phyloP scores from a whole-genome alignment of 2,329 filamentous ascomycete species.

The Thelonectria rubi region DNA sequence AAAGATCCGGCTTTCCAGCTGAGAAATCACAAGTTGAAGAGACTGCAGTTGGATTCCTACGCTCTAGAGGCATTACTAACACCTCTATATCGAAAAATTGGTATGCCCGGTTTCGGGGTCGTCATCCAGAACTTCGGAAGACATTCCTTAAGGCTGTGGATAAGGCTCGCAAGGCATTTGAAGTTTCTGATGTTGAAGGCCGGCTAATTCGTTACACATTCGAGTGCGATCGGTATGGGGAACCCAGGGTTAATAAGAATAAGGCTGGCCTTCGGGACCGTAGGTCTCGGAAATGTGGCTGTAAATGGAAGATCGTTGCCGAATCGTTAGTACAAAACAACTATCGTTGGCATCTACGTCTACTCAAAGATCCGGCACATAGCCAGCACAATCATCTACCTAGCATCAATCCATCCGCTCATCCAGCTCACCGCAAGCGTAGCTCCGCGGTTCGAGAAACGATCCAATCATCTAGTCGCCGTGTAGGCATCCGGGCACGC shows the following conservation, averaged over 20 bases:
- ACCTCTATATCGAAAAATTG: neutral
- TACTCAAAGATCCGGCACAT: slow-evolving; percentile 2
- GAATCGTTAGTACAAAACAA: neutral
- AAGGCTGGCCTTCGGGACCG: too few relatives aligned
- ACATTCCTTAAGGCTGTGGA: neutral
- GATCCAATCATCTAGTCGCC: slow-evolving; percentile 9
- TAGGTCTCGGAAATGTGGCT: too few relatives aligned
- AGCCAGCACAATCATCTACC: slow-evolving; percentile 10
- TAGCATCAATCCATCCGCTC: slow-evolving; percentile 10
- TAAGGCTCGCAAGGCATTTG: neutral
- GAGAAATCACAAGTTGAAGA: neutral
- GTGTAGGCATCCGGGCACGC: slow-evolving; percentile 13
- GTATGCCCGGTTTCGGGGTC: neutral
- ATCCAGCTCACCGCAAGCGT: slow-evolving; percentile 7
- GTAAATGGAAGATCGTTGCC: too few relatives aligned
- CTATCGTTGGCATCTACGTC: slow-evolving; percentile 1
- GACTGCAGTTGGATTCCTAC: neutral
- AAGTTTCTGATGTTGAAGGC: neutral
- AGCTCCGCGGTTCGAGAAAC: slow-evolving; percentile 6
- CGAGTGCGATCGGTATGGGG: too few relatives aligned
- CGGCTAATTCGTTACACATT: too few relatives aligned
- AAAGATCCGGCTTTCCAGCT: neutral
- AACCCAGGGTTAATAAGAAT: too few relatives aligned
- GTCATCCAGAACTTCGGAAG: neutral
- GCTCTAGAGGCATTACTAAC: neutral